Evolutionary conservation across 1,284 basidiomycete genomes (phyloP).

Genomic region (Ceratorhiza oryzae-sativae): DNA sequence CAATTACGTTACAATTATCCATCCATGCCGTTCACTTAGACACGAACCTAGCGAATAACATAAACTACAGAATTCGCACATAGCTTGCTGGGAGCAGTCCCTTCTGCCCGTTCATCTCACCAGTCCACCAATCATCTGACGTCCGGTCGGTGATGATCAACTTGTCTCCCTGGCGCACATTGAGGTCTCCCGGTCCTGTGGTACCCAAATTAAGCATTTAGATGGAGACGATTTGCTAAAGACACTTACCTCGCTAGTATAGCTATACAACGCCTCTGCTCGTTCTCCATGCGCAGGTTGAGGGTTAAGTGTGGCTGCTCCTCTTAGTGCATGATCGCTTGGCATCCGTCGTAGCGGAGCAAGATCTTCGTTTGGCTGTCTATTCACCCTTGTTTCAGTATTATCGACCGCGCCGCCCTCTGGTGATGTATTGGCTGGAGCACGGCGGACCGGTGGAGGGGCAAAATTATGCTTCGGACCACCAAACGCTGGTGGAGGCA

Average conservation of each 20-base stretch:
- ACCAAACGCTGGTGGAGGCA: slow-evolving; percentile 59
- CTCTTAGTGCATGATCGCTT: slow-evolving; percentile 44
- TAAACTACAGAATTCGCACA: slow-evolving; percentile 38
- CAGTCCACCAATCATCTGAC: slow-evolving; percentile 44
- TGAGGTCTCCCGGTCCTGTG: slow-evolving; percentile 41
- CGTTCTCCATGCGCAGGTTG: slow-evolving; percentile 66
- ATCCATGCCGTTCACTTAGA: background rate
- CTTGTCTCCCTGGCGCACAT: slow-evolving; percentile 31
- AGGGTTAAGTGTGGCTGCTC: slow-evolving; percentile 46
- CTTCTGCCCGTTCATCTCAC: slow-evolving; percentile 39
- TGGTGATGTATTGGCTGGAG: slow-evolving; percentile 42
- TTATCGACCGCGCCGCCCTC: slow-evolving; percentile 34
- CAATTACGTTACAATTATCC: background rate
- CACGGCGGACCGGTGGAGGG: slow-evolving; percentile 62
- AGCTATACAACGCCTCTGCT: slow-evolving; percentile 80
- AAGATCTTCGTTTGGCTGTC: slow-evolving; percentile 32
- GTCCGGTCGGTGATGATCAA: slow-evolving; percentile 40
- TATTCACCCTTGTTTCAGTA: slow-evolving; percentile 20
- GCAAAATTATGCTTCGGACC: slow-evolving; percentile 57
- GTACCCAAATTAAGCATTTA: background rate
- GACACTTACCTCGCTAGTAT: slow-evolving; percentile 64
- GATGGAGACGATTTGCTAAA: background rate
- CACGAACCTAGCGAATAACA: background rate
- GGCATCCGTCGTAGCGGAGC: slow-evolving; percentile 37
- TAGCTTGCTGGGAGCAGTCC: slow-evolving; percentile 43